Evolutionary conservation across 257 asterid genomes (phyloP).

Genomic region (Rubia yunnanensis): DNA sequence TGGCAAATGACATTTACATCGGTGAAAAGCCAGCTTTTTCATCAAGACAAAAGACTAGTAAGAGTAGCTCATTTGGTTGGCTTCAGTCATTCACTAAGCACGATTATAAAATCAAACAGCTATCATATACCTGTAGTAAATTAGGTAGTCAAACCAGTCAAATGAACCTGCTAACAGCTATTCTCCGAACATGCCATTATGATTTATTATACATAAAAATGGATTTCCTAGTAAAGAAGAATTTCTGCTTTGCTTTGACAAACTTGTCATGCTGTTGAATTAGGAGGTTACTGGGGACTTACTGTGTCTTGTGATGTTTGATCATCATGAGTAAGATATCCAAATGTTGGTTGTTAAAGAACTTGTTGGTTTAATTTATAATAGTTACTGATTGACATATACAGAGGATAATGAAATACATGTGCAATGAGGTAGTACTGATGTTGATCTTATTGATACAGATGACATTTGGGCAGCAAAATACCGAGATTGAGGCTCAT

Average conservation of each 20-base stretch:
- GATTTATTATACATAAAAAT: no score
- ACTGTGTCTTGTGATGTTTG: neutral
- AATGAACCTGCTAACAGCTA: no score
- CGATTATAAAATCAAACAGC: neutral
- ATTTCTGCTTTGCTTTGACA: no score
- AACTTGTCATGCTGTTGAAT: no score
- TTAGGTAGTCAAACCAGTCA: neutral
- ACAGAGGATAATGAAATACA: neutral
- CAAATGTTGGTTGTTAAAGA: neutral
- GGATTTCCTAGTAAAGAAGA: neutral
- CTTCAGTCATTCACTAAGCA: neutral
- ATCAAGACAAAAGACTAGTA: no score
- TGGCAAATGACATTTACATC: no score
- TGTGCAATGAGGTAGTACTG: neutral
- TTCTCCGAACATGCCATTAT: no score
- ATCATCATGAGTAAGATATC: neutral
- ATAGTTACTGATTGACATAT: neutral
- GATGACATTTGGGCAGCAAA: constrained; percentile 97
- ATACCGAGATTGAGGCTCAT: constrained; percentile 93
- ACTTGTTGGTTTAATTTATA: neutral
- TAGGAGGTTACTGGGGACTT: neutral
- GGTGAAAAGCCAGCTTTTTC: neutral
- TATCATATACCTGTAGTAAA: neutral
- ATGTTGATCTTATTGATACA: constrained; percentile 15
- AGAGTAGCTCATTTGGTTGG: neutral